phyloP scores from a whole-genome alignment of 495 filamentous ascomycete species.

The Lichenothelia convexa region DNA sequence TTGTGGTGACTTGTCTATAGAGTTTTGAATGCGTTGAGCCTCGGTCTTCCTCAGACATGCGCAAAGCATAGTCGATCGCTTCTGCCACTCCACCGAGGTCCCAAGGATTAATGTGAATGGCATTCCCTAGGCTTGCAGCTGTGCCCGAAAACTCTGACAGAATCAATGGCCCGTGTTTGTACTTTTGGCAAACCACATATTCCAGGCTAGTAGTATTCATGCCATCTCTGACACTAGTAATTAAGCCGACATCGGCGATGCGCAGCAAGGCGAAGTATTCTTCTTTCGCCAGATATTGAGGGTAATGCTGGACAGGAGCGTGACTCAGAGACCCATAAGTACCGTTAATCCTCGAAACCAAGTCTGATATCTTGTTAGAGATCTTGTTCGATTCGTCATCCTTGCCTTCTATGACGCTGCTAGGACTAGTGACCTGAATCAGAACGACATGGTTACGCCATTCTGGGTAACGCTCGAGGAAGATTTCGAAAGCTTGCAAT shows the following conservation, averaged over 20 bases:
- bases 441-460: slow-evolving; percentile 85
- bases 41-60: slow-evolving; percentile 46
- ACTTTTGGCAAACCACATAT: slow-evolving; percentile 79
- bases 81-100: slow-evolving; percentile 64
- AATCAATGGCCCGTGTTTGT: slow-evolving; percentile 67
- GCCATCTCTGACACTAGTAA: slow-evolving; percentile 81
- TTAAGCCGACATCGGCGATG: slow-evolving; percentile 71
- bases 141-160: slow-evolving; percentile 93
- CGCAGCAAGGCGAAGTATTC: slow-evolving; percentile 87
- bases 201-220: slow-evolving; percentile 95
- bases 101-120: slow-evolving; percentile 92
- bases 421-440: slow-evolving; percentile 85
- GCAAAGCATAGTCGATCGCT: slow-evolving; percentile 60
- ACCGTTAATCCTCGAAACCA: slow-evolving; percentile 81
- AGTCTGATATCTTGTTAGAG: slow-evolving; percentile 64
- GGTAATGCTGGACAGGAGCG: slow-evolving; percentile 78
- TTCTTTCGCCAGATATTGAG: slow-evolving; percentile 67
- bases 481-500: slow-evolving; percentile 77
- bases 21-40: slow-evolving; percentile 38
- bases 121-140: slow-evolving; percentile 63
- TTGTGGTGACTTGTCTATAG: slow-evolving; percentile 65
- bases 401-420: slow-evolving; percentile 50
- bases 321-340: slow-evolving; percentile 68
- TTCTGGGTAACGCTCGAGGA: slow-evolving; percentile 70
- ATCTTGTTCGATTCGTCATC: slow-evolving; percentile 54